Conservation (phyloP, 2,329 filamentous ascomycete species). For the Apiospora pterosperma region DNA sequence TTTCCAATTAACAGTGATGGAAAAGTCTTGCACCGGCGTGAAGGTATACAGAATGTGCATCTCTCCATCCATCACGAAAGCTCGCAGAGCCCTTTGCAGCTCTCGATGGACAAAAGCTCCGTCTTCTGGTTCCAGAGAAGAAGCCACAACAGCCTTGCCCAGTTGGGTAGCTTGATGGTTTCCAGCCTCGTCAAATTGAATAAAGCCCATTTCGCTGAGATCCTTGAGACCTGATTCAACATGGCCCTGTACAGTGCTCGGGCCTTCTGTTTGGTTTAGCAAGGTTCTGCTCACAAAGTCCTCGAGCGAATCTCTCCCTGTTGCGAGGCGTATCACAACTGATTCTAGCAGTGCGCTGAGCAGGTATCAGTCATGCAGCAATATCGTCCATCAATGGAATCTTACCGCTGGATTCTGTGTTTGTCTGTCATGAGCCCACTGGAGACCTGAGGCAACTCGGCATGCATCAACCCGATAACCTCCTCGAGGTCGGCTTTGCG, state of each 20-base stretch:
- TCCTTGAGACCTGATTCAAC: constrained; percentile 59
- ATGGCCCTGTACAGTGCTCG: constrained; percentile 45
- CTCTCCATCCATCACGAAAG: constrained; percentile 78
- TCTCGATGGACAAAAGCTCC: constrained; percentile 71
- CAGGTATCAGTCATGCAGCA: neutral
- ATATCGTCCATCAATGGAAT: too few species aligned
- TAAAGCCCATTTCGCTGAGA: constrained; percentile 51
- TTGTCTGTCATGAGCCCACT: constrained; percentile 68
- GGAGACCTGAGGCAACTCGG: constrained; percentile 65
- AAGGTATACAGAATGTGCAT: constrained; percentile 79
- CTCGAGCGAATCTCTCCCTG: constrained; percentile 58
- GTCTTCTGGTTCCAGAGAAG: constrained; percentile 70
- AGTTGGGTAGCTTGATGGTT: constrained; percentile 61
- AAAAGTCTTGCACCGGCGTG: constrained; percentile 63
- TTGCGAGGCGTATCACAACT: constrained; percentile 65
- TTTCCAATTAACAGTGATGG: constrained; percentile 64
- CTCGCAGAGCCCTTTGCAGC: constrained; percentile 61
- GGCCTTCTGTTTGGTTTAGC: constrained; percentile 54
- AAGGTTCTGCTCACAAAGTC: constrained; percentile 69
- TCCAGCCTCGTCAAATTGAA: constrained; percentile 45
- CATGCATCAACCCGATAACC: constrained; percentile 67
- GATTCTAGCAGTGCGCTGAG: constrained; percentile 67
- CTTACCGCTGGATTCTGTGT: constrained; percentile 62
- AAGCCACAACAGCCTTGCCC: constrained; percentile 69
- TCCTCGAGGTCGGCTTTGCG: constrained; percentile 64